Percentiles rank a stretch among this genome's conserved stretches.
Evolutionary conservation across 257 asterid genomes (phyloP).

Genomic region (Scutellaria barbata): DNA sequence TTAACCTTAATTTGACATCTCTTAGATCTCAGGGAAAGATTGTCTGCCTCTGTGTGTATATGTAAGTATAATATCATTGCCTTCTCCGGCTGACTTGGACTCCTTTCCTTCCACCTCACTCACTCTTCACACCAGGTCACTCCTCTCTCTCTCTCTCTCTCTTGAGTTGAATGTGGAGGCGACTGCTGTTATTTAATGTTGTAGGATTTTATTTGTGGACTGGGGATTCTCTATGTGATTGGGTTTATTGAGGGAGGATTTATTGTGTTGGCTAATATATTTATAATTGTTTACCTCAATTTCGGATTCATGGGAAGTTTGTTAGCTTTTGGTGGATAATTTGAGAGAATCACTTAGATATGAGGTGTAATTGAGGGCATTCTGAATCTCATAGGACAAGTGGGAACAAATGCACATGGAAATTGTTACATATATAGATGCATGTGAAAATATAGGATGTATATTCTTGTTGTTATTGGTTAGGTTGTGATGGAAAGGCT

Average conservation of each 20-base stretch:
- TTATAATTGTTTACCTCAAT: background rate
- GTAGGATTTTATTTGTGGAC: no score
- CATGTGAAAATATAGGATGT: background rate
- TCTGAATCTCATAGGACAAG: background rate
- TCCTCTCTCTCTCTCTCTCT: slow-evolving; percentile 27
- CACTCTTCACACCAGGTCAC: slow-evolving; percentile 42
- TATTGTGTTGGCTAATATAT: background rate
- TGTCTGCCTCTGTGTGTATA: slow-evolving; percentile 17
- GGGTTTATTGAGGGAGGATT: no score
- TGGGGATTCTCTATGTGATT: no score
- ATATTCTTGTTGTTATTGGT: background rate
- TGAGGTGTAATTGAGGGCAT: slow-evolving; percentile 22
- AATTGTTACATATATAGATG: slow-evolving; percentile 9
- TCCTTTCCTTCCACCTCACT: slow-evolving; percentile 51
- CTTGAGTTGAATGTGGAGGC: no score
- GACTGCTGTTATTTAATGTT: no score
- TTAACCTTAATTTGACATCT: slow-evolving; percentile 22
- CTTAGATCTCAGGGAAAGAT: slow-evolving; percentile 33
- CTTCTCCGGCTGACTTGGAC: slow-evolving; percentile 35
- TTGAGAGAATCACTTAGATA: slow-evolving; percentile 10
- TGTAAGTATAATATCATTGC: no score
- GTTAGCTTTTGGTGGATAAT: slow-evolving; percentile 12
- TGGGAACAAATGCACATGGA: background rate
- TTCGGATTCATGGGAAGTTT: background rate
- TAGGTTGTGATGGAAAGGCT: background rate